phyloP scores from a whole-genome alignment of 768 basidiomycete species.

The Tephrocybe sp. region DNA sequence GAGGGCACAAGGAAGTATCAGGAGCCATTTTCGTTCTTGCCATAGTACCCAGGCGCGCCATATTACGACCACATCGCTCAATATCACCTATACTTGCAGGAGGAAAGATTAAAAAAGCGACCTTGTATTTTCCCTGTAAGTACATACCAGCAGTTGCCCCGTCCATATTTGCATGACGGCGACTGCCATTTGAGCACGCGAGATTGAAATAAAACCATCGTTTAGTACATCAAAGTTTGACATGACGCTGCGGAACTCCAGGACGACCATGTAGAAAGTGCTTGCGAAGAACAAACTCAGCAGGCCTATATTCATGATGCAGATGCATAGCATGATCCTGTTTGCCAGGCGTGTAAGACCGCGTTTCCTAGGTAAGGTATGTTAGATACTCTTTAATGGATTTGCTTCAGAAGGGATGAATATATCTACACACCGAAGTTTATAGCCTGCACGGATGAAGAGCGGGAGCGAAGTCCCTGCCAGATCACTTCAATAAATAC shows the following conservation, averaged over 20 bases:
- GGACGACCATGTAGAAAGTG: neutral
- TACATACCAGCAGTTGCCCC: neutral
- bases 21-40: neutral
- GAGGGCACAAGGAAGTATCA: neutral
- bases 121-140: too few relatives aligned
- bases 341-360: neutral
- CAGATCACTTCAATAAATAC: too few relatives aligned
- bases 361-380: neutral
- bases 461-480: neutral
- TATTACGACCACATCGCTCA: neutral
- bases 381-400: neutral
- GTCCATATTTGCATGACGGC: neutral
- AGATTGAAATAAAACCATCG: neutral
- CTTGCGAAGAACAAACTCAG: neutral
- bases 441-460: neutral
- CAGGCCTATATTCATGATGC: neutral
- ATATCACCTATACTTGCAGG: neutral
- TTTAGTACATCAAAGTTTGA: neutral
- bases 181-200: neutral
- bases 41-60: slow-evolving; percentile 2
- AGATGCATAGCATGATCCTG: neutral
- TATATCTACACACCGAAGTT: neutral
- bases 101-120: too few relatives aligned
- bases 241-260: neutral
- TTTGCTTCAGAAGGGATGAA: neutral